Base-by-base conservation (phyloP, 192 early-diverging fungal genomes). In the Entomortierella lignicola region DNA sequence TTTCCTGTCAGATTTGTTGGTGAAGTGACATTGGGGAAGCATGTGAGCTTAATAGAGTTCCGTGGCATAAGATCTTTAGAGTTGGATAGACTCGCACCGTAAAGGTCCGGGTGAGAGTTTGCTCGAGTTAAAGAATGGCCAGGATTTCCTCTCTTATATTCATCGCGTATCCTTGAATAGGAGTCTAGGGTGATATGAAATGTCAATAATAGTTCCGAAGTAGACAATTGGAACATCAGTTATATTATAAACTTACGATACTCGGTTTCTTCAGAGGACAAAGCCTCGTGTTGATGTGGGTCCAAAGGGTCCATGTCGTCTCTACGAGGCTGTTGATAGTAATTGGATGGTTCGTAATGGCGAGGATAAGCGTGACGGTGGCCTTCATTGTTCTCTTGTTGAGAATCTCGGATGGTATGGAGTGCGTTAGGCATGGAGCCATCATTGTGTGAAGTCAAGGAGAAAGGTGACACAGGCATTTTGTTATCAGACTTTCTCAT, bases 41-140 rank as follows among this genome's bases (percentile, higher is more conserved):
- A 69, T 26, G 73, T 77, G 3, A 77, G 39, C 34, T 77, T 77
- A 54, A 77, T 77, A 0, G 55, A 55, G 13, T 63, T 69, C 8
- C 60, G 50, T 8, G 66, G 55, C 5, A 77, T 34, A 13, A 67
- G 31, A 30, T 67, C 60, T 42, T 60, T 66, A 12, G 58, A 42
- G 10, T 54, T 17, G 7, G 54, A 37, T 11, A 44, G 11, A 5
- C 37, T 29, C 10, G 39, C 23, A 30, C 25, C 53, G 21, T 41
- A 48, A 26, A 61, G 69, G 41, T 55, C 55, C 4, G 60, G 42
- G 37, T 58, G 54, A 23, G 55, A 51, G 8, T 34, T n/a, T 34
- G 31, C 3, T 15, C 50, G 42, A 21, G 50, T 47, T 13, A 63
- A 31, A 10, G 62, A 61, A 2, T 41, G 60, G 25, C 42, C 68